phyloP scores from a whole-genome alignment of 1,284 basidiomycete genomes.

The Gymnopus androsaceus region DNA sequence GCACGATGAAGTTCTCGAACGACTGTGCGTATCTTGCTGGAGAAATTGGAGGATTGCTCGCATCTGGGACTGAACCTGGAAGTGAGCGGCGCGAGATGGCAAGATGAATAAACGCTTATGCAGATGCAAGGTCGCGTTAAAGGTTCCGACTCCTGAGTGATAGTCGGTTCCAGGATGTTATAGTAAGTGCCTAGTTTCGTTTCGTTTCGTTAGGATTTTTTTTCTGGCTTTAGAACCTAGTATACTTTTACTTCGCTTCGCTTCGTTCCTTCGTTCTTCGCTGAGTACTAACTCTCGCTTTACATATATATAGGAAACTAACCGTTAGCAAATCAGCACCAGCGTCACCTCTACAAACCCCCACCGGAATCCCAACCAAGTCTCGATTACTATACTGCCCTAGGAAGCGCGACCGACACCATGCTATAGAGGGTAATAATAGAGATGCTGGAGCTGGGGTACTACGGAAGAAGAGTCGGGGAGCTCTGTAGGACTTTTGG shows the following conservation, averaged over 20 bases:
- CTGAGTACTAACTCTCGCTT: no score
- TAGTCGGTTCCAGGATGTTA: conserved; percentile 66
- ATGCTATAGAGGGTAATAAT: conserved; percentile 71
- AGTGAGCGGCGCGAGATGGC: no score
- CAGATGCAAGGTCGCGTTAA: conserved; percentile 52
- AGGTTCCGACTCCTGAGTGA: conserved; percentile 57
- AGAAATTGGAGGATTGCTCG: conserved; percentile 48
- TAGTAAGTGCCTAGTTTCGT: no score
- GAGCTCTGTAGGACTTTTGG: conserved; percentile 81
- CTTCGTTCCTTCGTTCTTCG: no score
- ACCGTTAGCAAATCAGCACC: no score
- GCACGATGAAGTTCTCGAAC: conserved; percentile 83
- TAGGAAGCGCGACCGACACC: conserved; percentile 78
- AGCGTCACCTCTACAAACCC: neutral
- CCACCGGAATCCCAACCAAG: conserved; percentile 52
- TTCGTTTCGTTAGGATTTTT: no score
- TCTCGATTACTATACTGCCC: conserved; percentile 66
- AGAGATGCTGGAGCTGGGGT: conserved; percentile 79
- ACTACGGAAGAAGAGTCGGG: conserved; percentile 92
- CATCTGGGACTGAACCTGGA: no score
- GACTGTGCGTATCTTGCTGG: conserved; percentile 75
- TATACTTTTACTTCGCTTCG: no score
- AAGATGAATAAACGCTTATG: conserved; percentile 47
- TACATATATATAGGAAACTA: no score
- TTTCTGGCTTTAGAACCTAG: no score